Evolutionary conservation across 768 basidiomycete species (phyloP), one percentile per base, ranked within the genome.

Genomic region (Hortiboletus flavorubellus): DNA sequence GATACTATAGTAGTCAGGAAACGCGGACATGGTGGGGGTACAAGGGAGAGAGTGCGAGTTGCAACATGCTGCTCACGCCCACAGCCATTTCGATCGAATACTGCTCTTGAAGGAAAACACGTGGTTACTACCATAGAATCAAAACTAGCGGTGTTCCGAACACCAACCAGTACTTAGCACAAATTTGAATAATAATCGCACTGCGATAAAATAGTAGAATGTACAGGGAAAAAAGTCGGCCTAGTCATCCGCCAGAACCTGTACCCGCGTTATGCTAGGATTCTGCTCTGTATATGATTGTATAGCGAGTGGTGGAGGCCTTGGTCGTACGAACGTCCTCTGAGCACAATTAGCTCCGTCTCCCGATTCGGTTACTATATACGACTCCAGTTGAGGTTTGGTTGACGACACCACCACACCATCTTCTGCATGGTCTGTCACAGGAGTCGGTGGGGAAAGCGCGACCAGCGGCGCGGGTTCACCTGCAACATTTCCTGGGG

Each of bases 1-100:
- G 21, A 93, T 75, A 26, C 75, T 73, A 66, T 93, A 93, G 65
- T 93, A 93, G 67, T 91, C 87, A 12, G 90, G 90, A 64, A 92
- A 87, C 31, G 79, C 73, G 48, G 89, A 82, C 89, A 90, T 89
- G 69, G 55, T 73, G 61, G 69, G 31, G 33, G 59, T 59, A 48
- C 39, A 43, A 49, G 45, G 34, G 33, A 59, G 55, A 57, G 46
- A n/a, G 43, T 12, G 48, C 44, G 37, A 33, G 53, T 15, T 21
- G 51, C 44, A 46, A 29, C 59, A 59, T 57, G 65, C 57, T 57
- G 46, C 30, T 45, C 26, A 26, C 37, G 46, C 61, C 47, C 23
- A 31, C 41, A 43, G 41, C 41, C 50, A 43, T 43, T 41, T 49
- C 54, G 40, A 60, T 56, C 50, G 18, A 23, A 21, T 43, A 30